Percentiles rank a stretch among this genome's conserved stretches.
Evolutionary conservation across 2,329 filamentous ascomycete species (phyloP).

Genomic region (Pseudogymnoascus verrucosus): DNA sequence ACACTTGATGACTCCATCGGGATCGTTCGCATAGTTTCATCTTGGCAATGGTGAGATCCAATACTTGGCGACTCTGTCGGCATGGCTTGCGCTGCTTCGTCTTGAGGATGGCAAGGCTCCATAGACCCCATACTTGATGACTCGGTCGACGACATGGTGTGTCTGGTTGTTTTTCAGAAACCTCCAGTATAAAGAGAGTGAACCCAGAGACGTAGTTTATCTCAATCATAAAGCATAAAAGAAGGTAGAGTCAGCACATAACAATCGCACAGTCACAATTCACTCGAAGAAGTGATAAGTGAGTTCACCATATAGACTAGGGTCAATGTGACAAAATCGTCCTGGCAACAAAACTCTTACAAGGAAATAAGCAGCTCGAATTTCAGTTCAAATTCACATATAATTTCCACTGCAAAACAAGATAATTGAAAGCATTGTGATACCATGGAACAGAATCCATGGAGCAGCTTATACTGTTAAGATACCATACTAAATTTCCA

Average conservation of each 20-base stretch:
- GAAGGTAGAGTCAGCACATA: background rate
- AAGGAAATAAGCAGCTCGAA: background rate
- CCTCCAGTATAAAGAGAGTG: no score
- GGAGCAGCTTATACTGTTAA: background rate
- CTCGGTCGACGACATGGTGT: background rate
- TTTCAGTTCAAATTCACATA: background rate
- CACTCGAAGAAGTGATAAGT: background rate
- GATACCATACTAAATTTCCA: background rate
- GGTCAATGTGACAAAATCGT: background rate
- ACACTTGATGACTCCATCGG: background rate
- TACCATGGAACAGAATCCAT: background rate
- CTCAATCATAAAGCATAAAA: background rate
- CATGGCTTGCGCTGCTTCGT: background rate
- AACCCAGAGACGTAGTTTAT: background rate
- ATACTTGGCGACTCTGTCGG: no score
- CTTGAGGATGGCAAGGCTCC: background rate
- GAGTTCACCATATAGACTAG: background rate
- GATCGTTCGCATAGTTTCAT: no score
- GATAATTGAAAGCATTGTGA: background rate
- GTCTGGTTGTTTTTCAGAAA: background rate
- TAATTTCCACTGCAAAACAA: background rate
- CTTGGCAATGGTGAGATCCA: no score
- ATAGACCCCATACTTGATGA: no score
- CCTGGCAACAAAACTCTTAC: background rate
- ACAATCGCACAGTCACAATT: background rate